phyloP scores from a whole-genome alignment of 164 flowering plant species.

The Chimonanthus praecox region DNA sequence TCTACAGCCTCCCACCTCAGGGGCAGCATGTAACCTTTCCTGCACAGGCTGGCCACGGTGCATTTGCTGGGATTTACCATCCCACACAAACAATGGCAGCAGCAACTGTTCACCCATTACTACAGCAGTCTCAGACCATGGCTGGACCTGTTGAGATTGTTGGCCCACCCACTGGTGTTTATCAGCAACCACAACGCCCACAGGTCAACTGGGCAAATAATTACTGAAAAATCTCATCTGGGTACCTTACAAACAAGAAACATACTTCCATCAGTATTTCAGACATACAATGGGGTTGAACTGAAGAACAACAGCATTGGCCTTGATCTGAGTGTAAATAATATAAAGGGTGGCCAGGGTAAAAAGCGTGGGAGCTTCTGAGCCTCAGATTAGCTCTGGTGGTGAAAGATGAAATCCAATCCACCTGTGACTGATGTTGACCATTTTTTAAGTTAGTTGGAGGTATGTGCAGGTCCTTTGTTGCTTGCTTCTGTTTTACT shows the following conservation, averaged over 20 bases:
- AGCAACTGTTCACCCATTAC: conserved; percentile 56
- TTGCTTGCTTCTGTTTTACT: conserved; percentile 6
- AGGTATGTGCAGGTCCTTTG: conserved; percentile 34
- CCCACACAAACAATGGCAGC: conserved; percentile 67
- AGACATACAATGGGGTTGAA: background rate
- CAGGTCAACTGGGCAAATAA: conserved; percentile 82
- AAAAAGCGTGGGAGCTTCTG: background rate
- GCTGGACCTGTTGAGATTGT: conserved; percentile 68
- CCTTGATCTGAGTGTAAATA: conserved; percentile 34
- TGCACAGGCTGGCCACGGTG: conserved; percentile 62
- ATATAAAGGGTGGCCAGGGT: conserved; percentile 8
- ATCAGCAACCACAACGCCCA: conserved; percentile 80
- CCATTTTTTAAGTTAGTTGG: conserved; percentile 22
- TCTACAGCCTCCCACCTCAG: conserved; percentile 78
- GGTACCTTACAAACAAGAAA: background rate
- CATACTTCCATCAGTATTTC: conserved; percentile 5
- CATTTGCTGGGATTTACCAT: conserved; percentile 66
- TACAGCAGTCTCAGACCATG: conserved; percentile 82
- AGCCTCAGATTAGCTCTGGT: conserved; percentile 11
- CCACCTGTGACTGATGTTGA: conserved; percentile 33
- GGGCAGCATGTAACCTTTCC: conserved; percentile 80
- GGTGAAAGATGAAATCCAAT: conserved; percentile 19
- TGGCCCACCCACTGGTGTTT: conserved; percentile 60
- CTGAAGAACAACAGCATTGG: conserved; percentile 10
- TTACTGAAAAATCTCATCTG: conserved; percentile 36